Base-by-base conservation (phyloP, 306 rosid genomes). In the Ochetophila trinervis region DNA sequence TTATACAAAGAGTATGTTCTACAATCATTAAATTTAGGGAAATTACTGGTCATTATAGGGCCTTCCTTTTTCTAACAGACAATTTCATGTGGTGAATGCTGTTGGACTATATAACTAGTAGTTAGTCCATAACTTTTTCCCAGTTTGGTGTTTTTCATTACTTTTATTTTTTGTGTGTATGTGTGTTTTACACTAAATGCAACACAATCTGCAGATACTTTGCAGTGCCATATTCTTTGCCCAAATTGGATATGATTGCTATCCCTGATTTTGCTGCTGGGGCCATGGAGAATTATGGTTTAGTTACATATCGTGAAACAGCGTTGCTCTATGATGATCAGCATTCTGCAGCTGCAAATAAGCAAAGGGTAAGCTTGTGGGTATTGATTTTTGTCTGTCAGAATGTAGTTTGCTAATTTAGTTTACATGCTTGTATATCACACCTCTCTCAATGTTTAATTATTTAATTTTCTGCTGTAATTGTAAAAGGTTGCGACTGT, bases 201-300 rank as follows among this genome's bases (percentile, higher is more conserved):
- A 40, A 60, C 42, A 62, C 66, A 19, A 79, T 77, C 68, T 72
- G 64, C 87, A 93, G 98, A 42, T 93, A 89, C 83, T 93, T 93
- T 78, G 91, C 74, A 16, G 80, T 84, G 74, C 97, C 98, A 54
- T 93, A 89, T 77, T 19, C 94, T 57, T 74, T 93, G 49, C 98
- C 98, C 45, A 93, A 93, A 77, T 72, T 93, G 83, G 98, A 93
- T 76, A 87, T 93, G 98, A 64, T 88, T 73, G 97, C 98, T 18
- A 89, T 93, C 63, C 98, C 98, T 70, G 97, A 89, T 83, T 93
- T 93, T 78, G 87, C 98, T 76, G 86, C 91, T 79, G 96, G 96
- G 44, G 98, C 98, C 67, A 92, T 92, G 98, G 98, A 92, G 80
- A 92, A 92, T 72, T 92, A 92, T 82, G 98, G 98, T 62, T 79